Evolutionary conservation across 2,329 filamentous ascomycete species (phyloP).

Genomic region (Phialophora macrospora): DNA sequence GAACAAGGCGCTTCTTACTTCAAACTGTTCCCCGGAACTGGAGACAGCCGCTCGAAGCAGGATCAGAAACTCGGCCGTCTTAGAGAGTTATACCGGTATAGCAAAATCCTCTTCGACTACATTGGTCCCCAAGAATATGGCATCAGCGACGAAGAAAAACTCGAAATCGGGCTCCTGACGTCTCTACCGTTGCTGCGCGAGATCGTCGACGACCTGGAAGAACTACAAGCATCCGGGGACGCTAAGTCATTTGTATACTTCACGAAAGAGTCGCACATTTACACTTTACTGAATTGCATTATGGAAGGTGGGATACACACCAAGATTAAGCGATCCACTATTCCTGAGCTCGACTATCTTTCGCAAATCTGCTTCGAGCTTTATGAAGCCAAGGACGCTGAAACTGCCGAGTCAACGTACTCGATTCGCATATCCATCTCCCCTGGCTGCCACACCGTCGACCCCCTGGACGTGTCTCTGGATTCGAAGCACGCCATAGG

Average conservation of each 20-base stretch:
- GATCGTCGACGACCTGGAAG: conserved; percentile 94
- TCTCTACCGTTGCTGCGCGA: conserved; percentile 92
- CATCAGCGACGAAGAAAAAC: conserved; percentile 91
- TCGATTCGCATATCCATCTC: conserved; percentile 95
- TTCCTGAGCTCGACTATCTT: conserved; percentile 95
- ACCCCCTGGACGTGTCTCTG: conserved; percentile 93
- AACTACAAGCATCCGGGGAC: conserved; percentile 92
- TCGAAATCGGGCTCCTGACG: conserved; percentile 96
- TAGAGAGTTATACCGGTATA: conserved; percentile 88
- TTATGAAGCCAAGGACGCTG: conserved; percentile 88
- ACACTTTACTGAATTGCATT: conserved; percentile 96
- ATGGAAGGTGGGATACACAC: conserved; percentile 95
- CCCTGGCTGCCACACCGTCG: conserved; percentile 94
- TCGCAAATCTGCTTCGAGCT: conserved; percentile 98
- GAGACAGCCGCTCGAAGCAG: conserved; percentile 74
- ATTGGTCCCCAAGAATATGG: conserved; percentile 98
- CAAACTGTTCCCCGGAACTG: conserved; percentile 80
- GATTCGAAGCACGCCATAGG: conserved; percentile 97
- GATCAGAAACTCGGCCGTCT: conserved; percentile 86
- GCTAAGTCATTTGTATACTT: conserved; percentile 99
- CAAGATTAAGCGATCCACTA: conserved; percentile 92
- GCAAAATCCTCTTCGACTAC: conserved; percentile 96
- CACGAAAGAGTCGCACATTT: conserved; percentile 98
- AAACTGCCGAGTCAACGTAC: conserved; percentile 82
- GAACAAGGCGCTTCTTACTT: conserved; percentile 76